Base-by-base conservation (phyloP, 805 yeast species). In the Yarrowia sp. region DNA sequence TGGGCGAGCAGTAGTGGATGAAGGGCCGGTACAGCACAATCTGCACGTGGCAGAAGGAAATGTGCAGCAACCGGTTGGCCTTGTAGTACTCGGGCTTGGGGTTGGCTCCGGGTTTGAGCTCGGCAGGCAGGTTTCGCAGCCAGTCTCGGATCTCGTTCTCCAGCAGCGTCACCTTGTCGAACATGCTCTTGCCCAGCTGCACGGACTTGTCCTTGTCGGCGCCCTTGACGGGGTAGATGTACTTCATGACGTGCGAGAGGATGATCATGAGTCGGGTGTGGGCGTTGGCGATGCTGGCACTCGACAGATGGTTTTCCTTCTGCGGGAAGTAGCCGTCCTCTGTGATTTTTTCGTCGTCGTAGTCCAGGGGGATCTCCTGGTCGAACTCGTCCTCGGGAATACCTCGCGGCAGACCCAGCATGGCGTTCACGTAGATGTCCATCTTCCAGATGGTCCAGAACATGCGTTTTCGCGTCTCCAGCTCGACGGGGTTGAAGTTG, bases 391-490 rank as follows among this genome's bases (percentile, higher is more conserved):
- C 88, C 64, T 86, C 87, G 53, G 83, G 77, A 16, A 90, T 81
- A 1, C 91, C 82, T 63, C 90, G 77, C 0, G 97, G 97, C 56
- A 91, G 77, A 1, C 97, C 97, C 66, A 92, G 72, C 76, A 91
- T 84, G 8, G 96, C 87, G 71, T 88, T 89, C 68, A 90, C 88
- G 71, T 92, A 91, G 44, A 90, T 84, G 70, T 92, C 97, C 87
- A 90, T 87, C 71, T 91, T 91, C 72, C 88, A 87, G 65, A 91
- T 86, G 1, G 97, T 87, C 88, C 93, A 91, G 71, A 91, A 91
- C 41, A 92, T 74, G 63, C 97, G 78, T 72, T 90, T 91, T 64
- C 96, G 78, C 1, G 89, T 87, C 69, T 92, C 97, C 36, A 84
- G 77, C 70, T 89, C 96, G 32, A 91, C 84, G 0, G 92, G 92